phyloP scores from a whole-genome alignment of 805 yeast genomes.

The Wickerhamiella galacta region DNA sequence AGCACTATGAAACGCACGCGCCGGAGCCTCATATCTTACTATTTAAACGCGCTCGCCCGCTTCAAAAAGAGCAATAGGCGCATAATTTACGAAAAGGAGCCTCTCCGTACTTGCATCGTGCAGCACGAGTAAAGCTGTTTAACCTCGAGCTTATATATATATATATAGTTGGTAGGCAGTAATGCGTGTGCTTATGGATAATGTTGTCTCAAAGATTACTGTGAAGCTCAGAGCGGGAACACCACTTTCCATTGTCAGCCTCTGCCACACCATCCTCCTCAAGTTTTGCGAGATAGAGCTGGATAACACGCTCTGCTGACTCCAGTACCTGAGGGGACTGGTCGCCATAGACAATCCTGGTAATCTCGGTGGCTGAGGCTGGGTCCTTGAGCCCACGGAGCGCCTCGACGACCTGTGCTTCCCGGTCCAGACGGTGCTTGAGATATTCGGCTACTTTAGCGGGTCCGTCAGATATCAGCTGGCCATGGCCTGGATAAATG shows the following conservation, averaged over 20 bases:
- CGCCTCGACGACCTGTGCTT: constrained; percentile 16
- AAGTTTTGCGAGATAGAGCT: constrained; percentile 19
- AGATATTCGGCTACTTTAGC: constrained; percentile 20
- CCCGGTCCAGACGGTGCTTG: constrained; percentile 22
- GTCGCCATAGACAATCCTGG: constrained; percentile 15
- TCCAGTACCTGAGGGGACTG: constrained; percentile 14
- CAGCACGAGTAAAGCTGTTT: no score
- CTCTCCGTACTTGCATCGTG: no score
- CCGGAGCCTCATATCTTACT: constrained; percentile 96
- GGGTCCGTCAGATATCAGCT: constrained; percentile 18
- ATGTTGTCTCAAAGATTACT: no score
- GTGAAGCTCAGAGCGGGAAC: no score
- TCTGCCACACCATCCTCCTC: constrained; percentile 10
- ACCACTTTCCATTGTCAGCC: constrained; percentile 5
- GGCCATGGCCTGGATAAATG: constrained; percentile 26
- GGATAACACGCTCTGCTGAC: constrained; percentile 21
- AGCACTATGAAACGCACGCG: constrained; percentile 91
- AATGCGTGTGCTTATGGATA: no score
- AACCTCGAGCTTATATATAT: no score
- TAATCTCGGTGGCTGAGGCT: constrained; percentile 12
- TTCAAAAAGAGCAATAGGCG: constrained; percentile 2
- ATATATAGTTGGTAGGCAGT: no score
- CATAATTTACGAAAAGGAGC: not conserved
- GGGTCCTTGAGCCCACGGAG: constrained; percentile 8
- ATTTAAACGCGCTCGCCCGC: constrained; percentile 33